Evolutionary conservation across 2,329 filamentous ascomycete genomes (phyloP), one percentile per base, ranked within the genome.

Genomic region (Periglandula ipomoeae): DNA sequence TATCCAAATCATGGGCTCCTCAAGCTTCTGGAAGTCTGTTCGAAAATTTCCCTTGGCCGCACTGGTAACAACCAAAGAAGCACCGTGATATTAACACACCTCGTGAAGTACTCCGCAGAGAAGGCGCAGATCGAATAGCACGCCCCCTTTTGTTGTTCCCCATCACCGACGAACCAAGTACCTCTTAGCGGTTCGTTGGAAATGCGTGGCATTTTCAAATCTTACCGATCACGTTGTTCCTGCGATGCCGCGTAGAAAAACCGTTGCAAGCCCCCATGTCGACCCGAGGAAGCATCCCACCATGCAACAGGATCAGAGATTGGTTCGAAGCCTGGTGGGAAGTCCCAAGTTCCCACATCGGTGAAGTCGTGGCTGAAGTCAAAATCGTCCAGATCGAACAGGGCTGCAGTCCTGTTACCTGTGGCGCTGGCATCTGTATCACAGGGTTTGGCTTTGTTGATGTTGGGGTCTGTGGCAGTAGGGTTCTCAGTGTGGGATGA

Each of bases 231-330:
- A 8, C 3, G 30, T 7, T 32, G 10, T 15, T 32, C 30, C 15
- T 32, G 30, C 30, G 30, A 7, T 15, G 15, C 15, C 30, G 30
- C 30, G 15, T 13, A 32, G 30, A 30, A 8, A 13, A 32, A 46
- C 15, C 35, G 24, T 20, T n/a, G 34, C 6, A 46, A n/a, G 5
- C 20, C 34, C n/a, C 49, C 49, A 46, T 48, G 43, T 10, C 45
- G 41, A 9, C 45, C 42, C 44, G 44, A 44, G 8, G 44, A 47
- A 24, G 51, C 48, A 32, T 53, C 49, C 53, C 50, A 50, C 52
- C 50, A 54, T 3, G 48, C 51, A 5, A 52, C 24, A 23, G 50
- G 52, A 32, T 55, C 50, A 24, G 48, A 50, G 3, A 51, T 46
- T 2, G 48, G 38, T 19, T 52, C 52, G 5, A 52, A 37, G 19